These are phyloP conservation scores for Lachnellula arida DNA, from an alignment of 2,329 filamentous ascomycete genomes.

Conservation along the genomic window DNA sequence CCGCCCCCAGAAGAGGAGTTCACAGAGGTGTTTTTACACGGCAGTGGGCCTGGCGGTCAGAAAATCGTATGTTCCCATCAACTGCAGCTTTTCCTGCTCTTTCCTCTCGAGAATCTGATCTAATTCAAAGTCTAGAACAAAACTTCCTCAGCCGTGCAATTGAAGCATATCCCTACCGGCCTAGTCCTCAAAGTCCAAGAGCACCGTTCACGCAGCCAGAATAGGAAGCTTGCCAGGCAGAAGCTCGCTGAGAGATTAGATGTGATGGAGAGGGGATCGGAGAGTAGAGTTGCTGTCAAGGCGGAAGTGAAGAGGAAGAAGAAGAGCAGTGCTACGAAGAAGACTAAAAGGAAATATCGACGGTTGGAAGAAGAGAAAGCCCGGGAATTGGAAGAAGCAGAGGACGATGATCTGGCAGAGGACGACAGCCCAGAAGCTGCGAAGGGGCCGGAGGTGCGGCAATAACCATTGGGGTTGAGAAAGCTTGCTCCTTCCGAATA, in stretches of 20 bases:
- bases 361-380: conserved; percentile 40
- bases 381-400: conserved; percentile 18
- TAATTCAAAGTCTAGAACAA: conserved; percentile 65
- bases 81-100: background rate
- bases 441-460: background rate
- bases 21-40: conserved; percentile 81
- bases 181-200: conserved; percentile 93
- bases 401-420: background rate
- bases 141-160: conserved; percentile 89
- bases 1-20: conserved; percentile 72
- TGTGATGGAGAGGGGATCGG: conserved; percentile 63
- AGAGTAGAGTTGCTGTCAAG: conserved; percentile 62
- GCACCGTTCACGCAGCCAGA: conserved; percentile 80
- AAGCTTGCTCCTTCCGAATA: too few relatives aligned
- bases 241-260: conserved; percentile 58
- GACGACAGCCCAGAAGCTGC: background rate
- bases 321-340: conserved; percentile 74
- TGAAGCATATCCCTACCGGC: conserved; percentile 85
- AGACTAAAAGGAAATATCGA: conserved; percentile 75
- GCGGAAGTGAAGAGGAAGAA: conserved; percentile 59
- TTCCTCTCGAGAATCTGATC: background rate
- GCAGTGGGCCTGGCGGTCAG: conserved; percentile 87
- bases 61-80: conserved; percentile 64
- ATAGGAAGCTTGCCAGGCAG: conserved; percentile 77
- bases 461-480: too few relatives aligned